Evolutionary conservation across 2,329 filamentous ascomycete species (phyloP).

Genomic region (Ophiostoma pallidulum): DNA sequence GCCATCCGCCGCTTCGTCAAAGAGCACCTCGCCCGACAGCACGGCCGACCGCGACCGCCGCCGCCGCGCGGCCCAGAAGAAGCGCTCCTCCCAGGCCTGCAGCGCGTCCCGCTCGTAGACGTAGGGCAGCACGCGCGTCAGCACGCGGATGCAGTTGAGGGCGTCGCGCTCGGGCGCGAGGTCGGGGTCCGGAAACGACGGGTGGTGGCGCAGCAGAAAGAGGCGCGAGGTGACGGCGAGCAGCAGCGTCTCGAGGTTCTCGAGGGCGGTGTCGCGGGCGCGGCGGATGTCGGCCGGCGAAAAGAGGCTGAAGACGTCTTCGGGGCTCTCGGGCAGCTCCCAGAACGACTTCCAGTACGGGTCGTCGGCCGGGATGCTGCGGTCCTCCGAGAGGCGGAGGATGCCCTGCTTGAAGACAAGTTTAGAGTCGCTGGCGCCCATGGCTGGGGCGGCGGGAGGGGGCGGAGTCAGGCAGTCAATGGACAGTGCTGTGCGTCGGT

Average conservation of each 20-base stretch:
- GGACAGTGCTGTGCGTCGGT: neutral
- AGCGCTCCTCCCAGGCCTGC: conserved; percentile 76
- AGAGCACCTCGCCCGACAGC: conserved; percentile 67
- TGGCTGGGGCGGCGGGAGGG: conserved; percentile 30
- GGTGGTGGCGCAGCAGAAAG: conserved; percentile 74
- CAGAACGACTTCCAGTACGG: conserved; percentile 96
- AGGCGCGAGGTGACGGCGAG: conserved; percentile 75
- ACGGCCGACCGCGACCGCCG: conserved; percentile 60
- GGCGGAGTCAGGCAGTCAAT: neutral
- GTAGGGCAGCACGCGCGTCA: conserved; percentile 83
- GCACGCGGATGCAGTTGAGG: conserved; percentile 88
- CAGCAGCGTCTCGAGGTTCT: conserved; percentile 84
- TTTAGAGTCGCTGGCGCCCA: conserved; percentile 98
- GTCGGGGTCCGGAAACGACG: conserved; percentile 80
- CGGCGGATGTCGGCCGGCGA: conserved; percentile 80
- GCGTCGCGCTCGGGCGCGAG: conserved; percentile 77
- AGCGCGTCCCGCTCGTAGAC: conserved; percentile 83
- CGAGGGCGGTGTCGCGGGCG: conserved; percentile 72
- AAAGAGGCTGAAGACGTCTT: conserved; percentile 95
- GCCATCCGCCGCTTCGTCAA: conserved; percentile 58
- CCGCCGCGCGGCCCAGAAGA: conserved; percentile 77
- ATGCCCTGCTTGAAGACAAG: conserved; percentile 98
- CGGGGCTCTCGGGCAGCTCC: conserved; percentile 89
- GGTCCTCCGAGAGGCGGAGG: conserved; percentile 89
- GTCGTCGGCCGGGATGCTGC: conserved; percentile 77